Evolutionary conservation across 805 yeast species (phyloP), one percentile per base, ranked within the genome.

Genomic region (Candida ficus): DNA sequence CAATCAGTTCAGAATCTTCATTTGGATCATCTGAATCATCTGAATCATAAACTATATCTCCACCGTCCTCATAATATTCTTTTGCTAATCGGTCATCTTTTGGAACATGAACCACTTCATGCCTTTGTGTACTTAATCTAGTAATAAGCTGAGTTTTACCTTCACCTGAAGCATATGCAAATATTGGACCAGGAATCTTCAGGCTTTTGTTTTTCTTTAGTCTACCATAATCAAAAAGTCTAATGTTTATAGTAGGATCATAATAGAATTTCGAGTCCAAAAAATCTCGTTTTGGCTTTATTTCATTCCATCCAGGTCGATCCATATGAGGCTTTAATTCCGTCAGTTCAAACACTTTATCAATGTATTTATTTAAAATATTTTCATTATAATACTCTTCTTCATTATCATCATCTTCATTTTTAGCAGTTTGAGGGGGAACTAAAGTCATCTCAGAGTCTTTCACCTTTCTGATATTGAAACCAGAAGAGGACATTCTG

Each of bases 211-310:
- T 18, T 19, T 39, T 26, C 22, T 29, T 32, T 16, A 44, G 14
- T 10, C 29, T 21, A 1, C 37, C 43, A 17, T 20, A n/a, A 16
- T 43, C 49, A 21, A 54, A 13, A 18, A 48, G 17, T 7, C 33
- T 28, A 12, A 66, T 63, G 21, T 45, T 46, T 0, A 61, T 53
- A 3, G 27, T 26, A 2, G 75, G 71, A 47, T 69, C 29, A 17
- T 23, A 16, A 7, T 21, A 10, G 16, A 17, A 16, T 11, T 11
- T 14, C 19, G 21, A 33, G 9, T 13, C 22, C 17, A 19, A n/a
- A n/a, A n/a, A n/a, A n/a, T n/a, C n/a, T n/a, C n/a, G n/a, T n/a
- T n/a, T n/a, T n/a, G n/a, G n/a, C n/a, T n/a, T n/a, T n/a, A n/a
- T n/a, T n/a, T n/a, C n/a, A n/a, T n/a, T n/a, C n/a, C n/a, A n/a